Base-by-base conservation (phyloP, 805 yeast species). In the Cephaloascus albidus region DNA sequence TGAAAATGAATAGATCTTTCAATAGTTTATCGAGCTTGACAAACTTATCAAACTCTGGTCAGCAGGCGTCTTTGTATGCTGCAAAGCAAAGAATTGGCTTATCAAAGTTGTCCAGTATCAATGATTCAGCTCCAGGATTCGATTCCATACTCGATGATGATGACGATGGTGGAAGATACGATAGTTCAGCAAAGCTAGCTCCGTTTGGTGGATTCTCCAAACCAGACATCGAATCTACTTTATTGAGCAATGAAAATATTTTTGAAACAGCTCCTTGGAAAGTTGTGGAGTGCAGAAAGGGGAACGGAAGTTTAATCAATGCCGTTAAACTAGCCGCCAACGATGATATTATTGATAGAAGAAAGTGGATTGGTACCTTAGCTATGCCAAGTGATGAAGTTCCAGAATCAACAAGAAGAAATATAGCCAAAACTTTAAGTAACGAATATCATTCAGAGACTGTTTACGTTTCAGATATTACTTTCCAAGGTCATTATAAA, bases 371-470 rank as follows among this genome's bases (percentile, higher is more conserved):
- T 2, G 98, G 98, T n/a, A 80, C 95, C 0, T 60, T 85, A 27
- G 94, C 96, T 20, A 83, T 88, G 71, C 95, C 97, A 16, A 82
- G 90, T 16, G 97, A 93, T 58, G 78, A 72, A 20, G 72, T 93
- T 16, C 83, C 93, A 3, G 60, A 61, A 0, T 52, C 58, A 0
- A 78, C 82, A 3, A 76, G 74, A 44, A 45, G 53, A 2, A 71
- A 70, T 16, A 86, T 93, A 33, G 57, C 76, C 2, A 46, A 50
- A 0, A 65, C 63, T 32, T 58, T 85, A 39, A 45, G 50, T 20
- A 52, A 56, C 1, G 73, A 78, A 3, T 81, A 75, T 54, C 53
- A 74, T 41, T 75, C 81, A 33, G 73, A 71, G 42, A 77, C 87
- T 0, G 85, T 88, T 2, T 77, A 76, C 43, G 79, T 90, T 2